Percentiles rank a stretch among this genome's conserved stretches.
These are phyloP conservation scores for Alternaria viburni DNA, from an alignment of 2,329 filamentous ascomycete species.

Conservation along the genomic window DNA sequence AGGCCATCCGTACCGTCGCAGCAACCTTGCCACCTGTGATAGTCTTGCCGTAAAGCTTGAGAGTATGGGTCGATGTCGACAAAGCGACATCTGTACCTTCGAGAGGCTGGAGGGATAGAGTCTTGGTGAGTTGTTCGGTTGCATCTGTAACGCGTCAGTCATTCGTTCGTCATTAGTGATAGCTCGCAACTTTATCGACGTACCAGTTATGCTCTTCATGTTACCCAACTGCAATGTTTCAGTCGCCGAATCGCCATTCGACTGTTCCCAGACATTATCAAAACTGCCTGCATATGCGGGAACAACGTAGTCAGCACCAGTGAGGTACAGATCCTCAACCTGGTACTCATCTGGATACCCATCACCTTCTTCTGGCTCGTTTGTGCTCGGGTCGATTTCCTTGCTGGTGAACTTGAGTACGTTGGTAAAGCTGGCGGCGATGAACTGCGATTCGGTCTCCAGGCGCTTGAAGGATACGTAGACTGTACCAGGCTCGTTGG, in stretches of 20 bases:
- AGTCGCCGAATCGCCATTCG: slow-evolving; percentile 86
- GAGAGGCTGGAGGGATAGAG: slow-evolving; percentile 87
- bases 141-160: slow-evolving; percentile 67
- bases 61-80: slow-evolving; percentile 86
- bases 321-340: slow-evolving; percentile 89
- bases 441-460: slow-evolving; percentile 76
- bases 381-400: slow-evolving; percentile 94
- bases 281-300: slow-evolving; percentile 95
- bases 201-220: slow-evolving; percentile 92
- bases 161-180: not conserved
- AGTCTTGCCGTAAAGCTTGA: slow-evolving; percentile 96
- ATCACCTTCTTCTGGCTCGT: slow-evolving; percentile 80
- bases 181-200: slow-evolving; percentile 37
- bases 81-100: slow-evolving; percentile 93
- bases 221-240: slow-evolving; percentile 89
- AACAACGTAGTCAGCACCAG: slow-evolving; percentile 90
- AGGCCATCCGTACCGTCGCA: slow-evolving; percentile 89
- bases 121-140: slow-evolving; percentile 85
- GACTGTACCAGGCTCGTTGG: slow-evolving; percentile 88
- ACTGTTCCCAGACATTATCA: slow-evolving; percentile 92
- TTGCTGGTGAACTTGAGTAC: slow-evolving; percentile 96
- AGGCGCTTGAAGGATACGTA: slow-evolving; percentile 94
- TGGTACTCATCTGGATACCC: slow-evolving; percentile 99
- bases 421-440: slow-evolving; percentile 85
- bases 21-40: slow-evolving; percentile 89